A percentile compares a stretch with the other conserved stretches of the same genome.
Conservation (phyloP, 176 grass and related monocot genomes). For the Musa beccarii region DNA sequence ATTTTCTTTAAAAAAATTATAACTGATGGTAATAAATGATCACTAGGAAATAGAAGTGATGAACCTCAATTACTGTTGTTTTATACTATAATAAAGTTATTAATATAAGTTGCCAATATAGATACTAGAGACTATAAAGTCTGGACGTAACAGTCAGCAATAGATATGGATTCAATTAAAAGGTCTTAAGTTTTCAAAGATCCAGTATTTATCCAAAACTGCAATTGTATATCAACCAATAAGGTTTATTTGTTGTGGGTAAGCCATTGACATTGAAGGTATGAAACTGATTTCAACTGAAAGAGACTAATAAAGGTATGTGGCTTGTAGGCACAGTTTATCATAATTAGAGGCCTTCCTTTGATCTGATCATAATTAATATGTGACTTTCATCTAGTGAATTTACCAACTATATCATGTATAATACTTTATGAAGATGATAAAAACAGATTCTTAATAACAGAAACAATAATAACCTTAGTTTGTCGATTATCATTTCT, state of each 20-base stretch:
- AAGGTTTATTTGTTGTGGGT: neutral
- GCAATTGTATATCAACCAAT: neutral
- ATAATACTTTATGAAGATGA: neutral
- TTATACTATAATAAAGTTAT: neutral
- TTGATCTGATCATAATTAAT: too few species aligned
- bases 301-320: neutral
- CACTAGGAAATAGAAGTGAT: neutral
- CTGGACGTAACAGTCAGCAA: neutral
- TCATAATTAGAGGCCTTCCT: too few species aligned
- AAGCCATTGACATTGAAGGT: neutral
- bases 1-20: neutral
- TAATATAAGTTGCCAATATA: neutral
- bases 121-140: neutral
- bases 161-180: neutral
- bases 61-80: neutral
- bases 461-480: neutral
- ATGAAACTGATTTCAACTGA: neutral
- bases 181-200: neutral
- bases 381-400: too few species aligned
- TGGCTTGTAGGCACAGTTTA: neutral
- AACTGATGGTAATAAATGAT: neutral
- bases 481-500: neutral
- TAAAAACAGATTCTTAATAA: neutral
- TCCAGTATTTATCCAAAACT: neutral
- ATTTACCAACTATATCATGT: too few species aligned